Base-by-base conservation (phyloP, 306 rosid genomes). In the Castanopsis chinensis region DNA sequence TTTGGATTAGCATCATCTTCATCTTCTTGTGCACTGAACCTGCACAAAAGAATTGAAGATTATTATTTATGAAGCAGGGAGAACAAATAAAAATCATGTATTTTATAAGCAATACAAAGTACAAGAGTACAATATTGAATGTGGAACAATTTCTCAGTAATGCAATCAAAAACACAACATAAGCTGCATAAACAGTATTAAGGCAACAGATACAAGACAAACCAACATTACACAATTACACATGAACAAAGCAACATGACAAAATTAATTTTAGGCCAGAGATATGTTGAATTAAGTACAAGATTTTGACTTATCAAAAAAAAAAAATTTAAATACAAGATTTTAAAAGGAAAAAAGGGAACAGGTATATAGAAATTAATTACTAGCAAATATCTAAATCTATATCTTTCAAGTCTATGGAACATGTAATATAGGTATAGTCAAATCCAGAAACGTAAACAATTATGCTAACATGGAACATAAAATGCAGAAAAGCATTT, bases 1-100 rank as follows among this genome's bases (percentile, higher is more conserved):
- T 83, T 88, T 76, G 92, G 91, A 83, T 78, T 88, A 83, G 89
- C 19, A n/a, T 91, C 94, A 77, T 95, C 99, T 84, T 95, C 99
- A 83, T 95, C 99, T 72, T 95, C 99, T 78, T 85, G 99, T 80
- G 98, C 97, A 80, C 99, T 95, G 81, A 93, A 91, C 87, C 98
- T 95, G 80, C 73, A 51, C 67, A 76, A 58, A 70, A 65, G 45
- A 68, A 52, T 57, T 61, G 53, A 14, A 59, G 79, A 20, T 70
- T 64, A 74, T 32, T 20, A 15, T 74, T 57, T 61, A 73, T 58
- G 67, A 83, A 81, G 69, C 74, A 27, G 20, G 6, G 64, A 67
- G 41, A 78, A 6, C 71, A 65, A 17, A 18, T 32, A 65, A 65
- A 28, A 27, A 13, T 33, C 9, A 1, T 23, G 72, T 69, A 10